A percentile compares a stretch with the other conserved stretches of the same genome.
These are phyloP conservation scores for Calvatia gigantea DNA, from an alignment of 768 basidiomycete species.

Conservation along the genomic window DNA sequence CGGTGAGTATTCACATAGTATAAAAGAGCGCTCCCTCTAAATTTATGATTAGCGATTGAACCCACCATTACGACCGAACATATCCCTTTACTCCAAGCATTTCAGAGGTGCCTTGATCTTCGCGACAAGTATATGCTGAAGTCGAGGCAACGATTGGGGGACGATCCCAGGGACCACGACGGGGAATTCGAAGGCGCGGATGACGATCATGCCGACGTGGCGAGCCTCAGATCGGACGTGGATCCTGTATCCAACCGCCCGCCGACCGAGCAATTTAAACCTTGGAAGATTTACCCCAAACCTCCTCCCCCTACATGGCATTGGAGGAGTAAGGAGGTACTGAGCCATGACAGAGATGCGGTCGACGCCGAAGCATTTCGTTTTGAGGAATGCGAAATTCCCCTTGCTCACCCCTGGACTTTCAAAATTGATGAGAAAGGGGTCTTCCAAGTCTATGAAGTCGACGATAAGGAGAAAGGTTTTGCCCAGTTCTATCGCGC, in stretches of 20 bases:
- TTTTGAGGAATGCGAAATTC: conserved; percentile 72
- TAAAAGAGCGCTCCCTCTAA: not conserved
- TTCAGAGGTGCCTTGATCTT: conserved; percentile 83
- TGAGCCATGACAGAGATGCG: conserved; percentile 36
- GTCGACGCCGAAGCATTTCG: conserved; percentile 51
- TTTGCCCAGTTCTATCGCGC: conserved; percentile 14
- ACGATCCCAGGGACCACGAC: conserved; percentile 92
- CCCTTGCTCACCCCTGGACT: conserved; percentile 56
- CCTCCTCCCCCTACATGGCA: conserved; percentile 98
- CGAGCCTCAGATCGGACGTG: conserved; percentile 64
- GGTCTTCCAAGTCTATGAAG: conserved; percentile 81
- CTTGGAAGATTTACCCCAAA: conserved; percentile 89
- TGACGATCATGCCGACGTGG: conserved; percentile 58
- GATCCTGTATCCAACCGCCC: conserved; percentile 22
- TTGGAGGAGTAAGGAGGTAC: conserved; percentile 55
- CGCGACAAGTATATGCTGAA: conserved; percentile 93
- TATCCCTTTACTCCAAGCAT: conserved; percentile 57
- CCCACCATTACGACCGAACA: conserved; percentile 42
- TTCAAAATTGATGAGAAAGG: conserved; percentile 84
- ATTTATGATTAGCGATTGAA: conserved; percentile 16
- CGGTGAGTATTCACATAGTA: conserved; percentile 20
- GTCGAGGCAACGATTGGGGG: conserved; percentile 89
- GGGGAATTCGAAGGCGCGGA: conserved; percentile 67
- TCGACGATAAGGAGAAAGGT: conserved; percentile 24
- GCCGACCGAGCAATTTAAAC: conserved; percentile 28